These are phyloP conservation scores for Ambrosiella beaveri DNA, from an alignment of 2,329 filamentous ascomycete genomes.

Conservation along the genomic window DNA sequence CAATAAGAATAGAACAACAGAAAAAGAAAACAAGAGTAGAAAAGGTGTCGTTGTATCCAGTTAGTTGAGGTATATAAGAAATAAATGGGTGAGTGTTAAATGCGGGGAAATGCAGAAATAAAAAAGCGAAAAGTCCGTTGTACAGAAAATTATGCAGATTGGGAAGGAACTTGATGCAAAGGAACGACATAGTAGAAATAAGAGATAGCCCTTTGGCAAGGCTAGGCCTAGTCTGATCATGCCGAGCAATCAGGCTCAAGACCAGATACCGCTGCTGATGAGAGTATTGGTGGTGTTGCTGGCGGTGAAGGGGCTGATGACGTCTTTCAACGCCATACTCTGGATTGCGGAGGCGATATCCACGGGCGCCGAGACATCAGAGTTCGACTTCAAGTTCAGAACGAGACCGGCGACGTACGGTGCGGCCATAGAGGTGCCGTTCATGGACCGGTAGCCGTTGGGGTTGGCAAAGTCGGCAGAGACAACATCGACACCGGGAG, in stretches of 20 bases:
- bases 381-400: slow-evolving; percentile 10
- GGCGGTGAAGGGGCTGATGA: slow-evolving; percentile 5
- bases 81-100: neutral
- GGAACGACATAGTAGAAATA: neutral
- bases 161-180: neutral
- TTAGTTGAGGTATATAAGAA: neutral
- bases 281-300: neutral
- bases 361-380: neutral
- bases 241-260: neutral
- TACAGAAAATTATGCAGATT: neutral
- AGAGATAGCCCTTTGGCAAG: too few relatives aligned
- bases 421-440: slow-evolving; percentile 35
- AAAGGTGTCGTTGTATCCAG: neutral
- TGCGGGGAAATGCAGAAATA: neutral
- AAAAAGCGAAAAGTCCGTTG: neutral
- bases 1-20: neutral
- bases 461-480: slow-evolving; percentile 27
- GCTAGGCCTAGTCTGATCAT: too few relatives aligned
- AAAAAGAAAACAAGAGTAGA: neutral
- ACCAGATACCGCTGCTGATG: slow-evolving; percentile 7
- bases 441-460: slow-evolving; percentile 22
- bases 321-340: slow-evolving; percentile 2
- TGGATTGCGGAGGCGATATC: slow-evolving; percentile 3
- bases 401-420: slow-evolving; percentile 6
- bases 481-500: slow-evolving; percentile 25